A percentile compares a stretch with the other conserved stretches of the same genome.
Evolutionary conservation across 164 flowering plant species (phyloP).

Genomic region (Chimonanthus praecox): DNA sequence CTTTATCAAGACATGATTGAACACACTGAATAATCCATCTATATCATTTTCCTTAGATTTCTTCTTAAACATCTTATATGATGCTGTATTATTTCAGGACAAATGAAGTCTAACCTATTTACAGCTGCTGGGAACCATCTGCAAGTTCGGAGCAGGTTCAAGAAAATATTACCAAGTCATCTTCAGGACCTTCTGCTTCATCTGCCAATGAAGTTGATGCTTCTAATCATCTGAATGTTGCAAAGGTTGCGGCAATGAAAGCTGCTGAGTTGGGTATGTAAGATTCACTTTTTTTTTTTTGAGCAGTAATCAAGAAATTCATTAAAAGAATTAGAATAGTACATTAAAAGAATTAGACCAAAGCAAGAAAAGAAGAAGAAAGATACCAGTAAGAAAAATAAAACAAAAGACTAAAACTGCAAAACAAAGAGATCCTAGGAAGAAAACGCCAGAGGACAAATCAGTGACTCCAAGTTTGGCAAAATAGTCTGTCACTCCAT

Average conservation of each 20-base stretch:
- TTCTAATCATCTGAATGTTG: conserved; percentile 63
- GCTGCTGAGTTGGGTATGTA: conserved; percentile 91
- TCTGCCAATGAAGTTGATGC: conserved; percentile 29
- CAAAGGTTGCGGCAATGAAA: conserved; percentile 88
- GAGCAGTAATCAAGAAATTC: no score
- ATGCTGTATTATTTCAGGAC: conserved; percentile 5
- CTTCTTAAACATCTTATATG: not conserved
- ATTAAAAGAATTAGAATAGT: no score
- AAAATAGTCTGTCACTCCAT: no score
- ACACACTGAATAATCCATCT: not conserved
- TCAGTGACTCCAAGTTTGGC: no score
- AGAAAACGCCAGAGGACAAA: no score
- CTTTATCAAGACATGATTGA: no score
- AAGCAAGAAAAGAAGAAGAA: no score
- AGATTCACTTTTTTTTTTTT: not conserved
- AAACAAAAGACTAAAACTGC: no score
- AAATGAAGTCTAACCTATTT: conserved; percentile 9
- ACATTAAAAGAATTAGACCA: no score
- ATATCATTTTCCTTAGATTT: not conserved
- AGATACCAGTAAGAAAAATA: no score
- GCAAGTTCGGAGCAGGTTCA: conserved; percentile 31
- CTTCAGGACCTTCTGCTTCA: conserved; percentile 14
- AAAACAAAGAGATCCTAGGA: no score
- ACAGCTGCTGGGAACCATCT: conserved; percentile 21
- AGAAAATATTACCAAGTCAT: conserved; percentile 23